These are phyloP conservation scores for Vishniacozyma victoriae DNA, from an alignment of 768 basidiomycete genomes.

Conservation along the genomic window DNA sequence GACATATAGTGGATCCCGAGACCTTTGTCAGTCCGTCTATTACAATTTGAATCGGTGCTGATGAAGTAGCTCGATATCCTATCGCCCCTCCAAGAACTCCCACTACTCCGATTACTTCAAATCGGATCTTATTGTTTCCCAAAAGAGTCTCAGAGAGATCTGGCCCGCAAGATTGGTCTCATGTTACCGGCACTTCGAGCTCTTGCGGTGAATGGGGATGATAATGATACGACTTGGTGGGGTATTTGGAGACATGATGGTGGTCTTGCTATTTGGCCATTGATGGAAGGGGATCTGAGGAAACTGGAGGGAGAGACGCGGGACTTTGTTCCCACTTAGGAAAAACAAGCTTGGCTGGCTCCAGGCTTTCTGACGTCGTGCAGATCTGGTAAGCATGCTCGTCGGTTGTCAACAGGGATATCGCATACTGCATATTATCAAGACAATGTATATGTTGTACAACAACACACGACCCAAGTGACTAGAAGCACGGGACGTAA, in stretches of 20 bases:
- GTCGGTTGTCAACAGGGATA: too few relatives aligned
- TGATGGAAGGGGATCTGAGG: too few relatives aligned
- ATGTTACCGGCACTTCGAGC: conserved; percentile 25
- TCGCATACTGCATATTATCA: too few relatives aligned
- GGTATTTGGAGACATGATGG: conserved; percentile 41
- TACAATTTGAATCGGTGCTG: background rate
- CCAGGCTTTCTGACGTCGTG: too few relatives aligned
- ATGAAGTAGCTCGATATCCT: conserved; percentile 9
- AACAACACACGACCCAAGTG: too few relatives aligned
- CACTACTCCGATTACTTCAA: conserved; percentile 38
- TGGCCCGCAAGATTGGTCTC: conserved; percentile 16
- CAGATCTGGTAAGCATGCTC: too few relatives aligned
- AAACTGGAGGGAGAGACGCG: too few relatives aligned
- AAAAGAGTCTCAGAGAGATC: conserved; percentile 10
- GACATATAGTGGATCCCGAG: background rate
- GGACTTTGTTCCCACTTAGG: too few relatives aligned
- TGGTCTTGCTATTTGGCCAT: too few relatives aligned
- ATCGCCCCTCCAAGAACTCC: conserved; percentile 19
- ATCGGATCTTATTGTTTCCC: conserved; percentile 40
- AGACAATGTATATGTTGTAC: too few relatives aligned
- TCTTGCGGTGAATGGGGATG: conserved; percentile 33
- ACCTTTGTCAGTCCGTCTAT: conserved; percentile 29
- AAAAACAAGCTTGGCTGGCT: too few relatives aligned
- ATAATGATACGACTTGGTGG: conserved; percentile 42
- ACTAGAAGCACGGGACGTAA: too few relatives aligned